A percentile compares a stretch with the other conserved stretches of the same genome.
Conservation (phyloP, 2,329 filamentous ascomycete genomes). For the Hypoxylon sp. region DNA sequence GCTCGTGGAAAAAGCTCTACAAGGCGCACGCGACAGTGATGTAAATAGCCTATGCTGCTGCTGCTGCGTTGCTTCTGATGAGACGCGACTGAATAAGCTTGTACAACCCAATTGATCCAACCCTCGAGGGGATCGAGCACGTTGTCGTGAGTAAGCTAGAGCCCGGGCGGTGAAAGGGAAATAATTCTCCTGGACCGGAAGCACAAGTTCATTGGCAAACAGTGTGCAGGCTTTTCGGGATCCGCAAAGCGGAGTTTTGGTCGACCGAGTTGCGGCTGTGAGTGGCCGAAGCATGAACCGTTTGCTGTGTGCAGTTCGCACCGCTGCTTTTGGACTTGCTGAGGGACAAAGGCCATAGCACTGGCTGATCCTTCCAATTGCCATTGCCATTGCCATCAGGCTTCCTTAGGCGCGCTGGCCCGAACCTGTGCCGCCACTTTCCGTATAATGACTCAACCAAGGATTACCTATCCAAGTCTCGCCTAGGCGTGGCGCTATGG, state of each 20-base stretch:
- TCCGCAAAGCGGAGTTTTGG: slow-evolving; percentile 47
- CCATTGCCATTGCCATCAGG: slow-evolving; percentile 27
- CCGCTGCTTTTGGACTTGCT: slow-evolving; percentile 16
- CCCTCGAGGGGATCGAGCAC: slow-evolving; percentile 30
- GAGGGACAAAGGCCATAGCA: slow-evolving; percentile 18
- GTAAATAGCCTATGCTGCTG: slow-evolving; percentile 28
- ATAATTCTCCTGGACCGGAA: slow-evolving; percentile 16
- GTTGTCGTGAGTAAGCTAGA: slow-evolving; percentile 39
- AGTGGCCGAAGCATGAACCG: slow-evolving; percentile 37
- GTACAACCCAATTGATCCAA: slow-evolving; percentile 32
- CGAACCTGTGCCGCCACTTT: slow-evolving; percentile 31
- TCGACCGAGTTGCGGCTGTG: slow-evolving; percentile 35
- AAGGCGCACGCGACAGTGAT: slow-evolving; percentile 39
- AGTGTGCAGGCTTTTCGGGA: slow-evolving; percentile 48
- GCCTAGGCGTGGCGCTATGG: slow-evolving; percentile 21
- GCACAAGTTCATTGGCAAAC: slow-evolving; percentile 26
- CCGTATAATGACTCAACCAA: slow-evolving; percentile 27
- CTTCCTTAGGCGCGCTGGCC: slow-evolving; percentile 5
- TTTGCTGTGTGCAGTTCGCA: slow-evolving; percentile 4
- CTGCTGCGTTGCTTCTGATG: slow-evolving; percentile 24
- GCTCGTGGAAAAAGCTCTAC: slow-evolving; percentile 63
- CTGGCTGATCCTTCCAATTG: slow-evolving; percentile 23
- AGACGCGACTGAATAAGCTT: slow-evolving; percentile 29
- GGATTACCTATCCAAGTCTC: slow-evolving; percentile 23
- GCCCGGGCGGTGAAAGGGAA: slow-evolving; percentile 34